Base-by-base conservation (phyloP, 2,329 filamentous ascomycete genomes). In the Nemania diffusa region DNA sequence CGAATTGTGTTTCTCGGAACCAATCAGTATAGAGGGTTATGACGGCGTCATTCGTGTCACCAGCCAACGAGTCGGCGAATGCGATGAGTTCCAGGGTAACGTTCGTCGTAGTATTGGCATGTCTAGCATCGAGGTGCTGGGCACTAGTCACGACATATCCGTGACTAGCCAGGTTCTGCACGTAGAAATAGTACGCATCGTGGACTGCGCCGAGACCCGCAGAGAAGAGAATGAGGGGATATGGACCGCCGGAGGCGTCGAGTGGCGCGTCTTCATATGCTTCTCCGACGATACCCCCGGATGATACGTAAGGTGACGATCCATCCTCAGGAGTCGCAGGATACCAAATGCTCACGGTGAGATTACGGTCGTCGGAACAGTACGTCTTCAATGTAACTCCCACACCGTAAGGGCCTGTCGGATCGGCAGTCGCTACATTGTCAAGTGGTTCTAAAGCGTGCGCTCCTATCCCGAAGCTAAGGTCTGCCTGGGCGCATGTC, bases 121-220 rank as follows among this genome's bases (percentile, higher is more conserved):
- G 52, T 27, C 65, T 57, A 11, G 65, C 65, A 53, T 68, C 65
- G 29, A 62, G 52, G 26, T 68, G 65, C 27, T 68, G 67, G 20
- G 61, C 48, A 26, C 67, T 69, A 7, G 57, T 64, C 13, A 70
- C 68, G 9, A 70, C 42, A 22, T 68, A 70, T 11, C 68, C 68
- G 52, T 65, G 57, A 40, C 68, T 70, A 32, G 58, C 68, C 15
- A 70, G 65, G 32, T 70, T 70, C 58, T 70, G 68, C 8, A 64
- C 44, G 24, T 68, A 70, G 51, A 70, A 70, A 44, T 70, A 70
- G 26, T 70, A 70, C 17, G 55, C 68, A 46, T 70, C 68, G 13
- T 70, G 27, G 22, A 70, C 68, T 24, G 68, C 68, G 27, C 40
- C 68, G 50, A 70, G 65, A 3, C 68, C 68, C 6, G 68, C 20